phyloP scores from a whole-genome alignment of 139 green algal species.

The Chlorella sp. region DNA sequence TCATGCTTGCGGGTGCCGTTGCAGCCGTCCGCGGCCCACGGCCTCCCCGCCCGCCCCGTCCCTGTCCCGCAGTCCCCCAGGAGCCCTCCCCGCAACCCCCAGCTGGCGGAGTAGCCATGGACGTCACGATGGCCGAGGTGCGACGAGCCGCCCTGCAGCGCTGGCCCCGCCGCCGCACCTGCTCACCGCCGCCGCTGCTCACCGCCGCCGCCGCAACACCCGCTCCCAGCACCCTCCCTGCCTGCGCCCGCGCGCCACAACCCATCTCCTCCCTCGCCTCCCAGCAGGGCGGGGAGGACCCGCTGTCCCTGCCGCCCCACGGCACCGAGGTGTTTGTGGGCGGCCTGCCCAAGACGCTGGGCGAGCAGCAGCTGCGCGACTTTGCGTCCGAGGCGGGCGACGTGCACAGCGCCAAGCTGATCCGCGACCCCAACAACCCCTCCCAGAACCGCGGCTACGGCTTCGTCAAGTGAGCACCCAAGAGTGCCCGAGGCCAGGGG shows the following conservation, averaged over 20 bases:
- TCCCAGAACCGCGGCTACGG: slow-evolving; percentile 82
- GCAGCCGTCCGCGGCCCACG: too few species aligned
- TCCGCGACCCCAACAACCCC: slow-evolving; percentile 67
- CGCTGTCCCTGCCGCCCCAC: slow-evolving; percentile 42
- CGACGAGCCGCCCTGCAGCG: too few species aligned
- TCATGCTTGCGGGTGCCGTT: too few species aligned
- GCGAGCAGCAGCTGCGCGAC: slow-evolving; percentile 60
- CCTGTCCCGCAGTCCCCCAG: too few species aligned
- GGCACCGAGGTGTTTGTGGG: slow-evolving; percentile 78
- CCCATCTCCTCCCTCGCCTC: background rate
- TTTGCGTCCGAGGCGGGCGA: slow-evolving; percentile 57
- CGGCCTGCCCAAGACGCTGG: slow-evolving; percentile 69
- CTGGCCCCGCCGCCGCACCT: background rate
- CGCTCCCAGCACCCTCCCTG: too few species aligned
- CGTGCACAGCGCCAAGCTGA: slow-evolving; percentile 49
- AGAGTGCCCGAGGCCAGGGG: background rate
- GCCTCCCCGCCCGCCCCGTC: too few species aligned
- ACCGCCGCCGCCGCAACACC: background rate
- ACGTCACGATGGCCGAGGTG: slow-evolving; percentile 12
- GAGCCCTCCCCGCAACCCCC: too few species aligned
- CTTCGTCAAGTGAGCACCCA: slow-evolving; percentile 78
- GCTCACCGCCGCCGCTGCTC: background rate
- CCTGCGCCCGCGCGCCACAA: too few species aligned
- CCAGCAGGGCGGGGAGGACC: slow-evolving; percentile 27
- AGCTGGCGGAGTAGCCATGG: background rate